Percentiles rank a stretch among this genome's conserved stretches.
These are phyloP conservation scores for Tetracentron sinense DNA, from an alignment of 164 flowering plant species.

Conservation along the genomic window DNA sequence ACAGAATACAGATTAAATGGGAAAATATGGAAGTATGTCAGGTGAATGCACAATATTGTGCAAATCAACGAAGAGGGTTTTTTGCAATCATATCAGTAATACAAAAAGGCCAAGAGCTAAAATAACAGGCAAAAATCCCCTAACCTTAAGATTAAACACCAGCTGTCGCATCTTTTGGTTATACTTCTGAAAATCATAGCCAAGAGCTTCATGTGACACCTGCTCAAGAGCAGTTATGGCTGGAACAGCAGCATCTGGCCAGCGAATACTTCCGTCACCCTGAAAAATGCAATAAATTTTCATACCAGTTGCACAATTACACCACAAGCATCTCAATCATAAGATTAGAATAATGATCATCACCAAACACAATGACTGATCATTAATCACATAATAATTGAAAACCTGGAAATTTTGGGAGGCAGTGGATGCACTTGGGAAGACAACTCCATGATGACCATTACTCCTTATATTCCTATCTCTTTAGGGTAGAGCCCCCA, in stretches of 20 bases:
- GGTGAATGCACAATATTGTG: no score
- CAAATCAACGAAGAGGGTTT: not conserved
- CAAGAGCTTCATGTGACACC: constrained; percentile 64
- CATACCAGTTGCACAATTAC: not conserved
- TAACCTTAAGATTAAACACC: constrained; percentile 78
- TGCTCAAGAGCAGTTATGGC: constrained; percentile 74
- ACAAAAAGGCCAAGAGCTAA: not conserved
- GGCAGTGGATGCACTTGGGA: no score
- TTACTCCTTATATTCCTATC: no score
- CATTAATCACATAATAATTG: no score
- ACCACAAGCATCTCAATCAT: not conserved
- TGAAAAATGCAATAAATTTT: constrained; percentile 16
- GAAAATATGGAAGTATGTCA: no score
- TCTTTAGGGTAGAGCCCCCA: no score
- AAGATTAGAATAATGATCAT: no score
- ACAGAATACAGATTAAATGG: no score
- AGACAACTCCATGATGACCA: no score
- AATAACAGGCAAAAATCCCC: constrained; percentile 4
- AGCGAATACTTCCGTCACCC: constrained; percentile 38
- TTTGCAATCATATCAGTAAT: not conserved
- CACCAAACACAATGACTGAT: no score
- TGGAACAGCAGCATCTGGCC: constrained; percentile 86
- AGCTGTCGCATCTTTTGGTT: constrained; percentile 84
- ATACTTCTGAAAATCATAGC: constrained; percentile 69
- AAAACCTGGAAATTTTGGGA: no score